A percentile compares a stretch with the other conserved stretches of the same genome.
Evolutionary conservation across 176 grass and related monocot genomes (phyloP).

Genomic region (Thalia dealbata): DNA sequence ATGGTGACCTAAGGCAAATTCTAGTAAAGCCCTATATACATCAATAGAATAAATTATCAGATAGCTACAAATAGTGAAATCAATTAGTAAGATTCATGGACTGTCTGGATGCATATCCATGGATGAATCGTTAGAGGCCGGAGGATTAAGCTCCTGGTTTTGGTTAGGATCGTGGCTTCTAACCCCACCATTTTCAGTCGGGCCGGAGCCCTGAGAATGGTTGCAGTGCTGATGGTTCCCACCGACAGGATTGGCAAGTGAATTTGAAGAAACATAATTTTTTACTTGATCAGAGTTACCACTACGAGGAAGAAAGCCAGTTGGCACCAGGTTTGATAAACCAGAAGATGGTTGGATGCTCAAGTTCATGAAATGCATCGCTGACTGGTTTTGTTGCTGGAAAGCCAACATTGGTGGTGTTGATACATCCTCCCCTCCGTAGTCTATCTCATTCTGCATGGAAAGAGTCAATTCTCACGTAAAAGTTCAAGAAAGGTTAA

Average conservation of each 20-base stretch:
- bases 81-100: neutral
- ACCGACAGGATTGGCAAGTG: conserved; percentile 50
- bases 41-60: neutral
- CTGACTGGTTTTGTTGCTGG: conserved; percentile 29
- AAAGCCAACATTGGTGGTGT: conserved; percentile 41
- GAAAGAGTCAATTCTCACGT: neutral
- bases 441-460: conserved; percentile 78
- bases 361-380: conserved; percentile 38
- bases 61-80: neutral
- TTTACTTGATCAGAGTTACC: conserved; percentile 51
- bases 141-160: neutral
- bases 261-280: conserved; percentile 64
- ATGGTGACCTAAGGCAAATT: neutral
- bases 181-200: conserved; percentile 40
- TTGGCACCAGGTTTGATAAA: conserved; percentile 23
- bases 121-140: neutral
- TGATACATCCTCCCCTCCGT: conserved; percentile 50
- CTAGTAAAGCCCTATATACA: neutral
- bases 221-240: conserved; percentile 62
- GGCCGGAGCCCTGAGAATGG: conserved; percentile 29
- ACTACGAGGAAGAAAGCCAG: conserved; percentile 20
- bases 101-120: neutral
- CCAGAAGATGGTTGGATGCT: conserved; percentile 23
- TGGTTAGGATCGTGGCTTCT: neutral
- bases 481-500: neutral